phyloP scores from a whole-genome alignment of 2,329 filamentous ascomycete species.

The Didymella glomerata region DNA sequence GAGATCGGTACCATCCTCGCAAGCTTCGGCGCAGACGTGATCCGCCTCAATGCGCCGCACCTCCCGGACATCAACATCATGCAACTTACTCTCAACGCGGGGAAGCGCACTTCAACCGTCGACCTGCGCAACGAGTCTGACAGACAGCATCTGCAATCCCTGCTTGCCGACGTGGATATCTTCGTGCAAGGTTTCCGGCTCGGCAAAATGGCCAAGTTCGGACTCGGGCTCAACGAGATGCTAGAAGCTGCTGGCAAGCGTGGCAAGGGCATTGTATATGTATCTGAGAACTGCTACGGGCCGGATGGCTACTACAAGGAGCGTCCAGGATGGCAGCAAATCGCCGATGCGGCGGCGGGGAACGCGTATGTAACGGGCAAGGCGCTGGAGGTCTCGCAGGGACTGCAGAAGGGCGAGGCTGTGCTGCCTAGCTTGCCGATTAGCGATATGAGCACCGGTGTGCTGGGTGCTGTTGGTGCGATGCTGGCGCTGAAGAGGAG shows the following conservation, averaged over 20 bases:
- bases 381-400: conserved; percentile 38
- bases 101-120: conserved; percentile 54
- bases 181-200: conserved; percentile 63
- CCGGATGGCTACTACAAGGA: conserved; percentile 57
- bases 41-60: conserved; percentile 52
- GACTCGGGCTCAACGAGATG: conserved; percentile 54
- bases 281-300: conserved; percentile 62
- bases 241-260: conserved; percentile 52
- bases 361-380: conserved; percentile 51
- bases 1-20: conserved; percentile 50
- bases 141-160: conserved; percentile 44
- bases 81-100: conserved; percentile 52
- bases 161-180: conserved; percentile 60
- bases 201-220: conserved; percentile 54
- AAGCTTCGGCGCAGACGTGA: conserved; percentile 55
- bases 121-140: conserved; percentile 53
- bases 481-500: conserved; percentile 39
- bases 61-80: conserved; percentile 46
- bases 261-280: conserved; percentile 58
- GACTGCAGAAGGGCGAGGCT: conserved; percentile 33
- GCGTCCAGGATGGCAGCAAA: conserved; percentile 62
- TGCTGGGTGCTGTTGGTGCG: conserved; percentile 35
- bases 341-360: conserved; percentile 52
- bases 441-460: conserved; percentile 42
- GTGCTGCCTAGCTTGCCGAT: conserved; percentile 42